Evolutionary conservation across 1,139 yeast species (phyloP).

Genomic region (Taiozyma sp.): DNA sequence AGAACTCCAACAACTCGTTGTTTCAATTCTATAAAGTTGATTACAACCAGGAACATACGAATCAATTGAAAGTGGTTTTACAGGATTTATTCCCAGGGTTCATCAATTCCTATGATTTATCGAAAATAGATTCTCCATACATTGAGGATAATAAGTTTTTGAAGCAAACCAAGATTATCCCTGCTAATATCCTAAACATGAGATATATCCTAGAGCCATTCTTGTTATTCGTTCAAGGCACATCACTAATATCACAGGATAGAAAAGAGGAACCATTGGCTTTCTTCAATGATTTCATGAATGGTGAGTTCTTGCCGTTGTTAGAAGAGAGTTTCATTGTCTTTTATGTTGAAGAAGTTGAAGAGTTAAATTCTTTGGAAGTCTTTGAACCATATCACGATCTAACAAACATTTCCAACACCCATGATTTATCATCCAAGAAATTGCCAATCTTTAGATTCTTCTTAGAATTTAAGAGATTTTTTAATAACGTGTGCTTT

Average conservation of each 20-base stretch:
- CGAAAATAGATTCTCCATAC: conserved; percentile 40
- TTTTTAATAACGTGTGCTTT: conserved; percentile 47
- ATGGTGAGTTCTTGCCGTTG: conserved; percentile 53
- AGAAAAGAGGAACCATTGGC: conserved; percentile 28
- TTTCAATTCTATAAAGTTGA: conserved; percentile 48
- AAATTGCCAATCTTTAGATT: conserved; percentile 34
- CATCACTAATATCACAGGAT: conserved; percentile 35
- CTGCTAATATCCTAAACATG: conserved; percentile 78
- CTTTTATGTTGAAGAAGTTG: conserved; percentile 33
- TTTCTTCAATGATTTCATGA: conserved; percentile 64
- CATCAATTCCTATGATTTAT: conserved; percentile 29
- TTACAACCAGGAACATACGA: conserved; percentile 33
- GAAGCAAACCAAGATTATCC: conserved; percentile 62
- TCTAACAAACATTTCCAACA: conserved; percentile 29
- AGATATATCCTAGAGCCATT: conserved; percentile 58
- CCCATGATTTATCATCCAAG: neutral
- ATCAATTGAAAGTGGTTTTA: conserved; percentile 40
- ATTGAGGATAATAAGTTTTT: conserved; percentile 53
- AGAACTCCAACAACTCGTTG: conserved; percentile 26
- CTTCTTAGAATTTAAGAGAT: conserved; percentile 47
- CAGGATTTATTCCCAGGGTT: conserved; percentile 63
- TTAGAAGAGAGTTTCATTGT: conserved; percentile 50
- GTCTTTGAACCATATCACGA: conserved; percentile 23
- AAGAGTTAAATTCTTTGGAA: conserved; percentile 27
- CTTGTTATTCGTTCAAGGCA: conserved; percentile 42